Evolutionary conservation across 1,284 basidiomycete species (phyloP), one percentile per base, ranked within the genome.

Genomic region (Microbotryomycetes sp.): DNA sequence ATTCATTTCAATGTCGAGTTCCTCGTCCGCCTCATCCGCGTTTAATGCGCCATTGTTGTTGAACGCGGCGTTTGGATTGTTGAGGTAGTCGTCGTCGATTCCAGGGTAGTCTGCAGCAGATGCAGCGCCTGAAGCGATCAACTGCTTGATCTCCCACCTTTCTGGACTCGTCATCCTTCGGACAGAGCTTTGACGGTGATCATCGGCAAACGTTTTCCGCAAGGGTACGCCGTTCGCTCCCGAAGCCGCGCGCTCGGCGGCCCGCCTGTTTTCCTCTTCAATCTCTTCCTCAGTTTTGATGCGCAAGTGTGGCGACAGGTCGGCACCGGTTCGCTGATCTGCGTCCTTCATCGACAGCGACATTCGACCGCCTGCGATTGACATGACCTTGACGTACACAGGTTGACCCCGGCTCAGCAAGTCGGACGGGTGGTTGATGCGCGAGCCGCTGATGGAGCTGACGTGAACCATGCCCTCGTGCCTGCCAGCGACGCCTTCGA

Each of bases 111-210:
- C 96, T 13, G 90, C 87, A 6, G 93, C 88, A 70, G 87, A 86
- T 51, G 97, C 84, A 5, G 86, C 89, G 52, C 96, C 96, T 46
- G 91, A 96, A 0, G 96, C 91, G 64, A 98, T 97, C 61, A 98
- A 83, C 75, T 98, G 96, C 75, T 97, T 97, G 76, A 98, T 90
- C 78, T 99, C 96, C 91, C 94, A 99, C 24, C 96, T 84, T 76
- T 99, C 96, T 0, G 96, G 96, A 27, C 90, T 93, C 1, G 94
- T 94, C 59, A 98, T 78, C 18, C 96, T 84, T 74, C 94, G 94
- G 1, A 91, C 90, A 18, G 87, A 88, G 24, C 87, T 60, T 24
- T 57, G 58, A 26, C 62, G 64, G 56, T 67, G 52, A 55, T 72
- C 70, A 51, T 72, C 71, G 13, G 69, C 70, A 56, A 72, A 71